Evolutionary conservation across 1,284 basidiomycete species (phyloP).

Genomic region (Apiotrichum siamense): DNA sequence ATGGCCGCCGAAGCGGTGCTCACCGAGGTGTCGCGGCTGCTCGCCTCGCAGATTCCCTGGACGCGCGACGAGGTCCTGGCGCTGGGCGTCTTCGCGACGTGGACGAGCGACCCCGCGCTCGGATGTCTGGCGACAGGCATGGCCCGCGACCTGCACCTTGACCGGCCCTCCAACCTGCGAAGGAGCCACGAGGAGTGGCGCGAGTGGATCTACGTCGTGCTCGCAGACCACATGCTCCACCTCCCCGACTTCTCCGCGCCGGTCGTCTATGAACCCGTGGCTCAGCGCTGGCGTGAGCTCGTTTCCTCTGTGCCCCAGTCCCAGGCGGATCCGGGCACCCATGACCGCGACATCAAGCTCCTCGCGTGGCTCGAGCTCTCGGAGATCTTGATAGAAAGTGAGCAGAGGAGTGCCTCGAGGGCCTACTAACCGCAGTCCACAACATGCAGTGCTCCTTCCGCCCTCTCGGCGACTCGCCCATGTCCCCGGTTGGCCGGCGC

Average conservation of each 20-base stretch:
- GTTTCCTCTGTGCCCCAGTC: slow-evolving; percentile 19
- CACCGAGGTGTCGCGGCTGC: slow-evolving; percentile 29
- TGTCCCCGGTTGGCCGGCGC: background rate
- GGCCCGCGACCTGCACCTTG: slow-evolving; percentile 29
- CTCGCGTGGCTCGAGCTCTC: slow-evolving; percentile 46
- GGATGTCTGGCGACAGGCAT: slow-evolving; percentile 34
- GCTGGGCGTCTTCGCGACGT: slow-evolving; percentile 41
- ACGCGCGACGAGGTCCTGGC: slow-evolving; percentile 40
- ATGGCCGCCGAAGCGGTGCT: slow-evolving; percentile 21
- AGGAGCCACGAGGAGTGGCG: slow-evolving; percentile 41
- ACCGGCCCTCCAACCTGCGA: slow-evolving; percentile 21
- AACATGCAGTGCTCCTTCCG: slow-evolving; percentile 2
- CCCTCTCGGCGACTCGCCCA: slow-evolving; percentile 1
- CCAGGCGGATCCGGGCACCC: slow-evolving; percentile 27
- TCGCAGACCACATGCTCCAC: slow-evolving; percentile 41
- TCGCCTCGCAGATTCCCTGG: slow-evolving; percentile 25
- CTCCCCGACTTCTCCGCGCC: slow-evolving; percentile 35
- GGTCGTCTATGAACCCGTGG: slow-evolving; percentile 28
- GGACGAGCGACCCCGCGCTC: slow-evolving; percentile 38
- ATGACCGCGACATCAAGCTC: slow-evolving; percentile 43
- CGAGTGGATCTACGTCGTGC: slow-evolving; percentile 43
- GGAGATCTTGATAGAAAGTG: slow-evolving; percentile 39
- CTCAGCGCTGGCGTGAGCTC: slow-evolving; percentile 35
- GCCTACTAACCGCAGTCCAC: background rate
- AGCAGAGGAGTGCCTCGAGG: slow-evolving; percentile 8